phyloP scores from a whole-genome alignment of 2,329 filamentous ascomycete species.

The Elsinoe fawcettii region DNA sequence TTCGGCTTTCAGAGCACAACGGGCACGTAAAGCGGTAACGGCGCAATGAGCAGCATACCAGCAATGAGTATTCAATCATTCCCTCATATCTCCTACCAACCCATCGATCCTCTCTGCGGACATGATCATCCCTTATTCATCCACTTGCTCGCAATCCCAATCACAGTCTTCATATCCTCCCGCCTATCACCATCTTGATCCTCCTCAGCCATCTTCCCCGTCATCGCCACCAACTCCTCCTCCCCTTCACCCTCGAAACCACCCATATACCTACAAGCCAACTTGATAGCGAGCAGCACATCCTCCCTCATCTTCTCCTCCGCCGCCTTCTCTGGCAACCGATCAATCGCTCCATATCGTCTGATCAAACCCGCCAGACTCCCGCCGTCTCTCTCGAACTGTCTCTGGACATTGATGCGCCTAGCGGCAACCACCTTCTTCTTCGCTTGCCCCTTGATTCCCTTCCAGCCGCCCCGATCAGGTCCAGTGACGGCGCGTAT shows the following conservation, averaged over 20 bases:
- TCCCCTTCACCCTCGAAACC: neutral
- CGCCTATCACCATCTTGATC: neutral
- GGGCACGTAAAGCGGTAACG: no score
- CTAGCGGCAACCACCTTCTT: neutral
- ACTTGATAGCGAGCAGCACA: neutral
- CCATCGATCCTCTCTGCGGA: no score
- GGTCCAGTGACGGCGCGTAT: no score
- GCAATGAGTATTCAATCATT: no score
- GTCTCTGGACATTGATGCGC: neutral
- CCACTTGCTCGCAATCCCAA: neutral
- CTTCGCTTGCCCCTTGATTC: no score
- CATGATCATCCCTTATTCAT: neutral
- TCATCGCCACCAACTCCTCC: neutral
- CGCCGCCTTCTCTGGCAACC: neutral
- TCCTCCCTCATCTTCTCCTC: neutral
- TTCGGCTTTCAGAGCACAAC: no score
- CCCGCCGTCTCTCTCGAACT: neutral
- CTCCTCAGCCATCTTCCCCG: neutral
- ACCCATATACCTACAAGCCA: constrained; percentile 2
- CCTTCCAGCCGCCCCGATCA: no score
- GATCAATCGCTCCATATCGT: neutral
- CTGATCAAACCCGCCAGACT: neutral
- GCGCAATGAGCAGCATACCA: no score
- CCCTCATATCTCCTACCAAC: no score
- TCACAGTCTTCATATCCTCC: constrained; percentile 4